Evolutionary conservation across 352 stramenopile species (phyloP), one percentile per base, ranked within the genome.

Genomic region (Blastocystis sp.): DNA sequence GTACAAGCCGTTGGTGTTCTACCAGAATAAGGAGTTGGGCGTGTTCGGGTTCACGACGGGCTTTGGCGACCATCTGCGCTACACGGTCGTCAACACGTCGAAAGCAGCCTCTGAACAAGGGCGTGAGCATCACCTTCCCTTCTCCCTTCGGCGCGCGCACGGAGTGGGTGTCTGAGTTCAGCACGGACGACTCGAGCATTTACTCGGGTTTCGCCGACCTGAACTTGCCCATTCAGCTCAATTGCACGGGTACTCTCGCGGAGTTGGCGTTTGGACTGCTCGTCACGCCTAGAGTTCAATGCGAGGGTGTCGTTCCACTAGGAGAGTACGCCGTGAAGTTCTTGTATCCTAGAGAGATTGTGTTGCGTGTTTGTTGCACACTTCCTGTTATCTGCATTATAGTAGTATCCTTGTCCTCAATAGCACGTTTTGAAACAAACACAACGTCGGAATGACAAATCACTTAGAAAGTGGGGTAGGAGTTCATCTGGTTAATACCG

Each of bases 121-220:
- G 71, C 17, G 59, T 81, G 52, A 23, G 5, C 17, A 17, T 81
- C 2, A 7, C 21, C 5, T 38, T 81, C 5, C 71, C 71, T n/a
- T 21, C 59, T 48, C 40, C 59, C 7, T 81, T 23, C 28, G 56
- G 48, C 9, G 19, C 11, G 48, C 28, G 62, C 4, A 81, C 71
- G 21, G 41, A 45, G 34, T 81, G 71, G 71, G 14, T 34, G 3
- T 34, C 34, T 1, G 56, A 52, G 11, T 81, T 81, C 52, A 66
- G 19, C 19, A 64, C 45, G 21, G 71, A 81, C 59, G 34, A 59
- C 45, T 21, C 1, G 19, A 17, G 7, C 7, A 62, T 81, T 38
- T 40, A 65, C 7, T 2, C 21, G 3, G 71, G 38, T 14, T 65
- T 64, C 1, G 14, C 48, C 14, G 48, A 56, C 48, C 14, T 56